phyloP scores from a whole-genome alignment of 1,284 basidiomycete genomes.

The Tilletia walkeri region DNA sequence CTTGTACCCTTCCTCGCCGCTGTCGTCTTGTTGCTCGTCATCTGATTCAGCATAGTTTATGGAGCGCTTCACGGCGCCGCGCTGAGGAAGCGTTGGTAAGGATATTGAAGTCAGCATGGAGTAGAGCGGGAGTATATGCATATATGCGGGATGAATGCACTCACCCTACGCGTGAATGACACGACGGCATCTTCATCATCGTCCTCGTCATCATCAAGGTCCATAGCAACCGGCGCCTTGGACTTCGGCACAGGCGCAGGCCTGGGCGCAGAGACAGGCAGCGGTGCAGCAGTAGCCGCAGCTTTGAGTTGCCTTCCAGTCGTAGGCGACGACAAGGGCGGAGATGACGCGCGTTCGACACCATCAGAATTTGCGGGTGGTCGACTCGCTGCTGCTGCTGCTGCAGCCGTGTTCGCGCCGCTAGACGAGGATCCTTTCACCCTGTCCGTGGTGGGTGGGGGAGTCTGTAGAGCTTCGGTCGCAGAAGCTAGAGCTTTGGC shows the following conservation, averaged over 20 bases:
- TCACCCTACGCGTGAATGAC: not conserved
- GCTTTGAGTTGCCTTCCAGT: constrained; percentile 17
- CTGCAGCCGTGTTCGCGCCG: not conserved
- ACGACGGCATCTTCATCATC: constrained; percentile 27
- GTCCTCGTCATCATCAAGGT: constrained; percentile 29
- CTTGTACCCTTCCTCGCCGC: constrained; percentile 27
- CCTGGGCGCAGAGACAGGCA: constrained; percentile 11
- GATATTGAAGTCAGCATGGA: too few species aligned
- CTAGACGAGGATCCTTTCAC: constrained; percentile 15
- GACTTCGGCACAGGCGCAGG: constrained; percentile 12
- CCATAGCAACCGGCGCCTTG: constrained; percentile 27
- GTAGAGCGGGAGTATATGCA: too few species aligned
- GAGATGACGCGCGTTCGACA: constrained; percentile 28
- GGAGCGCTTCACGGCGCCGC: constrained; percentile 29
- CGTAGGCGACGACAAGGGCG: constrained; percentile 30
- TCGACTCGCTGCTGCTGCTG: not conserved
- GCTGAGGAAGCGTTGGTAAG: not conserved
- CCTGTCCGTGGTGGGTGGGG: constrained; percentile 15
- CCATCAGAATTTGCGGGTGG: constrained; percentile 20
- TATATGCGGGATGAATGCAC: not conserved
- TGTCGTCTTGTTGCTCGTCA: constrained; percentile 31
- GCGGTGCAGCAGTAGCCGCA: not conserved
- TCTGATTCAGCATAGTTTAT: constrained; percentile 43
- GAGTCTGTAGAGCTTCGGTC: constrained; percentile 10
- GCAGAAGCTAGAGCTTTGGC: not conserved